phyloP scores from a whole-genome alignment of 1,284 basidiomycete genomes.

The Cronartium ribicola region DNA sequence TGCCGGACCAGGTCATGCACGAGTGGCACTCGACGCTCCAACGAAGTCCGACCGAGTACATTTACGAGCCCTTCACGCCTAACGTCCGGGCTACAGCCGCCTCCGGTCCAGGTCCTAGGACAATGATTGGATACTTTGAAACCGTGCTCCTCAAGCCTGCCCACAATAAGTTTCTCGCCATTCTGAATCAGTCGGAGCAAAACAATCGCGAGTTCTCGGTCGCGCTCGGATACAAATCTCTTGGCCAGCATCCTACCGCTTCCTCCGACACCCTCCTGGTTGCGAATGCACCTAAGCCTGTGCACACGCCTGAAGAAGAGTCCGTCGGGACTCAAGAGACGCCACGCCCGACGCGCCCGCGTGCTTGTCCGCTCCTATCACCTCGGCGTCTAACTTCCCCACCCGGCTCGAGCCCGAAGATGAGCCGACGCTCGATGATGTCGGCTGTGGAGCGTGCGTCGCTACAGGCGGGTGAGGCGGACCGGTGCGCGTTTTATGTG shows the following conservation, averaged over 20 bases:
- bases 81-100: neutral
- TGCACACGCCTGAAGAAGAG: neutral
- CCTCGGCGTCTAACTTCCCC: neutral
- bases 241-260: neutral
- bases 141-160: neutral
- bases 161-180: neutral
- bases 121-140: conserved; percentile 1
- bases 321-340: neutral
- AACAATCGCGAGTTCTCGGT: neutral
- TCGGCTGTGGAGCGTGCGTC: neutral
- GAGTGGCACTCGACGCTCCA: too few species aligned
- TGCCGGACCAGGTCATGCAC: too few species aligned
- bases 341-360: neutral
- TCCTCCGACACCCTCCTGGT: neutral
- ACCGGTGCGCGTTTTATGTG: neutral
- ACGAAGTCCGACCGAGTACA: neutral
- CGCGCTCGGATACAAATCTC: neutral
- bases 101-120: neutral
- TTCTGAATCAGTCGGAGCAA: neutral
- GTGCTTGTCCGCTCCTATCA: neutral
- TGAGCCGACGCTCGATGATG: neutral
- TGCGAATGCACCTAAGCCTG: neutral
- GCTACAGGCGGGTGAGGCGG: neutral
- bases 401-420: neutral
- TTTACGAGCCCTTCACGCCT: neutral